These are phyloP conservation scores for Aspergillus sclerotioniger DNA, from an alignment of 495 filamentous ascomycete species.

Conservation along the genomic window DNA sequence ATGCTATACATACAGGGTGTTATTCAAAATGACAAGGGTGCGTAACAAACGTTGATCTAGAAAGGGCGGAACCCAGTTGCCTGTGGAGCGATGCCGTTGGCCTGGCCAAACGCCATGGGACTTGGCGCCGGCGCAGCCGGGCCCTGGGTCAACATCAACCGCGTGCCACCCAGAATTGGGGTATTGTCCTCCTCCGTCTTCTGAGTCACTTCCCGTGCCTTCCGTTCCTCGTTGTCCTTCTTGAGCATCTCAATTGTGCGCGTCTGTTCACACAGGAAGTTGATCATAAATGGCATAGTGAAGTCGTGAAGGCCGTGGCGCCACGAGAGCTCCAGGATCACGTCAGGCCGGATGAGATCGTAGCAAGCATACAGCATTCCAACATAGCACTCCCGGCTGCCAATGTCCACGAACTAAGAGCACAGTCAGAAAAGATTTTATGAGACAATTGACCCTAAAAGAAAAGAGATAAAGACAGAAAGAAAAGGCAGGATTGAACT, in stretches of 20 bases:
- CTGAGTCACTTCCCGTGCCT: conserved; percentile 79
- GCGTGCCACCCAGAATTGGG: conserved; percentile 84
- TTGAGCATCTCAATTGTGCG: conserved; percentile 79
- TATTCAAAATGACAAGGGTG: conserved; percentile 3
- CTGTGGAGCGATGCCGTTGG: conserved; percentile 80
- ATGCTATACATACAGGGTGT: conserved; percentile 39
- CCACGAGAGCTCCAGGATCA: conserved; percentile 96
- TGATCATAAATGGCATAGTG: conserved; percentile 99
- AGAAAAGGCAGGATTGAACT: conserved; percentile 37
- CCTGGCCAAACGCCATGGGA: conserved; percentile 64
- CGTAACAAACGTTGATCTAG: conserved; percentile 30
- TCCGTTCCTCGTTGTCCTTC: conserved; percentile 97
- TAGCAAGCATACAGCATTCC: conserved; percentile 99
- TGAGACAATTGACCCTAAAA: conserved; percentile 13
- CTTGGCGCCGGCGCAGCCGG: conserved; percentile 55
- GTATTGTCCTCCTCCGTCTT: conserved; percentile 88
- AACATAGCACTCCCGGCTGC: conserved; percentile 97
- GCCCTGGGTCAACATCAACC: conserved; percentile 98
- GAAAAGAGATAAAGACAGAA: not conserved
- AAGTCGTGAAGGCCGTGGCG: conserved; percentile 92
- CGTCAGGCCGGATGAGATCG: conserved; percentile 88
- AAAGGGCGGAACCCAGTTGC: conserved; percentile 70
- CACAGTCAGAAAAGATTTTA: conserved; percentile 8
- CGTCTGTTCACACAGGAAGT: conserved; percentile 88
- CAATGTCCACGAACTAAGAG: conserved; percentile 94